These are phyloP conservation scores for Mortierella sp. DNA, from an alignment of 371 early-diverging fungal species.

Conservation along the genomic window DNA sequence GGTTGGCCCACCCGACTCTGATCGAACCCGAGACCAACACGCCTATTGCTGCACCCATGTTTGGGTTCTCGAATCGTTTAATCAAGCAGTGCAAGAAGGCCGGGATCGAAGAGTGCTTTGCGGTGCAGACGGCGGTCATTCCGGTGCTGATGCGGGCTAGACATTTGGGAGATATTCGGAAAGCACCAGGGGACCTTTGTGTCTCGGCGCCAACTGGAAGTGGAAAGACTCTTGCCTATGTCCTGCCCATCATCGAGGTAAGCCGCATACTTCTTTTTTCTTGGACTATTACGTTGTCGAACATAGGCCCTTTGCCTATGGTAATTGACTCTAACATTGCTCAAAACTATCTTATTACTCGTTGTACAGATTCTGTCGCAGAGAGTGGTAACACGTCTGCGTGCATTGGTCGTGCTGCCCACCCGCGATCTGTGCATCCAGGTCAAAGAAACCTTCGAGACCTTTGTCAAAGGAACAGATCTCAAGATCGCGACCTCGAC, in stretches of 20 bases:
- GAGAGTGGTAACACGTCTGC: conserved; percentile 79
- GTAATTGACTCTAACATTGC: too few relatives aligned
- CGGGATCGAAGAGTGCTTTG: conserved; percentile 84
- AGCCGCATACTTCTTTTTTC: not conserved
- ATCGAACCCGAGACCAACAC: conserved; percentile 72
- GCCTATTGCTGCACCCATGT: conserved; percentile 59
- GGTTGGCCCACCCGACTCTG: conserved; percentile 85
- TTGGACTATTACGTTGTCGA: too few relatives aligned
- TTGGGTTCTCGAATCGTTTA: conserved; percentile 72
- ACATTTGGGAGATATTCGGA: conserved; percentile 65
- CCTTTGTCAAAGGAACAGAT: conserved; percentile 79
- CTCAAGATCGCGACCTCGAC: conserved; percentile 79
- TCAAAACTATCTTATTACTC: not conserved
- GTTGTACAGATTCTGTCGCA: conserved; percentile 67
- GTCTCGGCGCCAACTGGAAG: conserved; percentile 96
- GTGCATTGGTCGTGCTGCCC: conserved; percentile 92
- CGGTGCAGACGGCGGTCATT: conserved; percentile 92
- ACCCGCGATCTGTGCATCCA: conserved; percentile 92
- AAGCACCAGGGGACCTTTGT: conserved; percentile 83
- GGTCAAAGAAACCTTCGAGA: conserved; percentile 87
- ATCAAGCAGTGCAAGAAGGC: conserved; percentile 72
- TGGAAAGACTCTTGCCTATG: conserved; percentile 98
- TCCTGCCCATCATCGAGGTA: conserved; percentile 93
- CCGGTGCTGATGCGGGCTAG: conserved; percentile 79
- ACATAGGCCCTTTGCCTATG: too few relatives aligned